Base-by-base conservation (phyloP, 2,329 filamentous ascomycete genomes). In the Trichoderma asperellum region DNA sequence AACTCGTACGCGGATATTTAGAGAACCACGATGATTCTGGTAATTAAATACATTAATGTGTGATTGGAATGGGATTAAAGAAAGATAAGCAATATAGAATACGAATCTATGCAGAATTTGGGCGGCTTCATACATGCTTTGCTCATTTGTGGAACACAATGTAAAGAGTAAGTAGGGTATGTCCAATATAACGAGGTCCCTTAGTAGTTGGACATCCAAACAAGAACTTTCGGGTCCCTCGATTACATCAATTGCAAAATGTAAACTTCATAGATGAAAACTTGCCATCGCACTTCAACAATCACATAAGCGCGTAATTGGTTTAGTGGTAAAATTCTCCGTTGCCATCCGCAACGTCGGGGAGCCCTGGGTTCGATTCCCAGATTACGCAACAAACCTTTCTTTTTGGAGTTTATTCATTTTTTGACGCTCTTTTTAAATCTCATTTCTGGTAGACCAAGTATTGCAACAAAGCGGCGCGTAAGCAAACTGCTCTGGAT, bases 241-340 rank as follows among this genome's bases (percentile, higher is more conserved):
- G 10, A 21, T 43, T n/a, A 5, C 18, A 47, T 8, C 5, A 21
- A 21, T 43, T n/a, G 16, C 18, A 47, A n/a, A n/a, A n/a, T n/a
- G 0, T 24, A 43, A 11, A 2, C 10, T 49, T 34, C 37, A 61
- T 61, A 12, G 4, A n/a, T 2, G 3, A 14, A 27, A 52, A 34
- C 4, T 7, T 0, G 1, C 1, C 57, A 2, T 10, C 4, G 1
- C 2, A 5, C 1, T 52, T 14, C 55, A 67, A 59, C 55, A 52
- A 35, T 47, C 24, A 14, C 2, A 16, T 6, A 43, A 37, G 10
- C 47, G 68, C 68, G 68, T 69, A 69, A 69, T 69, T 69, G 62
- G 68, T 69, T 69, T 69, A 69, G 68, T 69, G 68, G 62, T 69
- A 69, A 67, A 69, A 69, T 69, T 69, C 68, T 69, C 68, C 68